Base-by-base conservation (phyloP, 192 early-diverging fungal species). In the Helicostylum pulchrum region DNA sequence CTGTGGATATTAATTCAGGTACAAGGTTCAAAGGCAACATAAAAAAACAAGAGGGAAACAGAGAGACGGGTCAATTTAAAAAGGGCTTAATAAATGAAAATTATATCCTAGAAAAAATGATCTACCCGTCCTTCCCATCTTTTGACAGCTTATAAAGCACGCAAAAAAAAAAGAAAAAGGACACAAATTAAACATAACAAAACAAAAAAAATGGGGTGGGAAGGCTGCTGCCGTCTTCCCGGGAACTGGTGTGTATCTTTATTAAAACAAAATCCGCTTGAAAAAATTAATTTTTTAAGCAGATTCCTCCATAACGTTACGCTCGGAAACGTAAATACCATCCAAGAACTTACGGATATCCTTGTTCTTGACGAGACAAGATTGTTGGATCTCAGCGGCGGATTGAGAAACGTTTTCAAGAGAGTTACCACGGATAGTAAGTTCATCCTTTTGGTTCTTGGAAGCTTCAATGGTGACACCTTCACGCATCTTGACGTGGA, bases 361-460 rank as follows among this genome's bases (percentile, higher is more conserved):
- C 91, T 99, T 99, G 87, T 95, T 95, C 81, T 89, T 92, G 76
- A 94, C 95, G 52, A 85, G 81, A 72, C 85, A 88, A 68, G 92
- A 86, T 80, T 97, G 95, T 82, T 97, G 93, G 79, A 99, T 99
- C 70, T 86, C 81, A 50, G 96, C 96, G 76, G 96, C 90, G 66
- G 92, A 93, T 83, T 97, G 93, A 53, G 95, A 97, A 45, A 99
- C 96, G 80, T 84, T 85, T 65, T 94, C 87, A 59, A 99, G 76
- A 79, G 96, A 92, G 85, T 96, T 97, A 61, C 96, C 96, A 60
- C 82, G 79, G 47, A 99, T 79, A 65, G 90, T 78, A 66, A 99
- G 83, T 88, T 99, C 96, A 78, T 99, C 96, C 90, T 99, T 99
- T 68, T 88, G 84, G 73, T 67, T 74, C 59, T 85, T 80, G 64